Evolutionary conservation across 2,329 filamentous ascomycete genomes (phyloP).

Genomic region (Fusarium sp.): DNA sequence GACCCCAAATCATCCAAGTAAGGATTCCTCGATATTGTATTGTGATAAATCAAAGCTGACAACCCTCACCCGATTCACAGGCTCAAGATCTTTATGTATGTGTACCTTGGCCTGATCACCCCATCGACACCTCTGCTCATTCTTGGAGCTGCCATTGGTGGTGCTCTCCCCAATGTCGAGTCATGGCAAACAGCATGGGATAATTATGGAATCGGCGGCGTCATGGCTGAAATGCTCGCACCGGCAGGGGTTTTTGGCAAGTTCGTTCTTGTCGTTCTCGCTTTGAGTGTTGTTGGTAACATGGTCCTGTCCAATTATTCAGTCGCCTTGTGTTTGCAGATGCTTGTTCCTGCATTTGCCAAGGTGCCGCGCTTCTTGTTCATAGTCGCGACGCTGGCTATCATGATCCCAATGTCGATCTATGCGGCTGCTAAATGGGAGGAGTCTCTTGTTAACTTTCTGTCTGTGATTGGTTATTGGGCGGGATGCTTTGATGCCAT

Average conservation of each 20-base stretch:
- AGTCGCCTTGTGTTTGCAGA: conserved; percentile 54
- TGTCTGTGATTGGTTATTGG: conserved; percentile 60
- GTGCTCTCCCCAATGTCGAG: conserved; percentile 46
- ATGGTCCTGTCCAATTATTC: conserved; percentile 54
- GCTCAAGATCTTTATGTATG: conserved; percentile 42
- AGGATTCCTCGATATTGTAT: neutral
- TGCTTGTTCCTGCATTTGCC: conserved; percentile 53
- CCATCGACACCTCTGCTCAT: conserved; percentile 49
- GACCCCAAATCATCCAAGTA: conserved; percentile 34
- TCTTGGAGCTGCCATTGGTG: conserved; percentile 54
- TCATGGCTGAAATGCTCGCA: conserved; percentile 47
- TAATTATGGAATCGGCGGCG: conserved; percentile 45
- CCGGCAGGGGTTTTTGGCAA: conserved; percentile 49
- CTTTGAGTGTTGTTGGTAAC: conserved; percentile 52
- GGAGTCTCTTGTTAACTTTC: conserved; percentile 55
- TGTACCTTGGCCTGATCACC: conserved; percentile 61
- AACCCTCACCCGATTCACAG: conserved; percentile 48
- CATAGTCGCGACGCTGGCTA: conserved; percentile 52
- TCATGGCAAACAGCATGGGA: conserved; percentile 46
- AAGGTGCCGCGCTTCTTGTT: conserved; percentile 56
- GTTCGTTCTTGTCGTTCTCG: conserved; percentile 48
- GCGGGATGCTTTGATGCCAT: conserved; percentile 56
- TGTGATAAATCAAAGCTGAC: conserved; percentile 42
- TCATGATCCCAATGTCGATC: conserved; percentile 56
- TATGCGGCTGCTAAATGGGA: conserved; percentile 56